Evolutionary conservation across 306 rosid species (phyloP), one percentile per base, ranked within the genome.

Genomic region (Corylus americana): DNA sequence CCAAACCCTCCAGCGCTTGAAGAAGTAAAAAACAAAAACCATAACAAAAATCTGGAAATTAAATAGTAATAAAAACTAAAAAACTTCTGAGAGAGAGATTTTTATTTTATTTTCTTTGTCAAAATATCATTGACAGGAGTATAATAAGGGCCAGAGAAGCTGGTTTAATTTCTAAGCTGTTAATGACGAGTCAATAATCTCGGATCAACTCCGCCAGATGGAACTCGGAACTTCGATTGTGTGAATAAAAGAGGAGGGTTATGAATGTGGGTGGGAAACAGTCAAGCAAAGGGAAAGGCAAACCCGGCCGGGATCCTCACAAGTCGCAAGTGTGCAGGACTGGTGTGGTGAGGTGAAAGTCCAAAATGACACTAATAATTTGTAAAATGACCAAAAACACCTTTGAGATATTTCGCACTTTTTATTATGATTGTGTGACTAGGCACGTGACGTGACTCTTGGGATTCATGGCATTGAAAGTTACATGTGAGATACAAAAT

Each of bases 331-430:
- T 66, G 44, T 12, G 45, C 42, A 39, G 14, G 44, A 27, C 22
- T 22, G 0, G 69, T 64, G 31, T 48, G 16, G 22, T 29, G 50
- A 63, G 14, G 35, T 39, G 18, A 58, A 39, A 10, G 68, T 55
- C 83, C 4, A 49, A 16, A 74, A 61, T 81, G 64, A 55, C 82
- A 67, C 31, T 12, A 4, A 0, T 39, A 5, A 0, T 22, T 68
- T 42, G 20, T 1, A n/a, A 35, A 11, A 55, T 57, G 66, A 54
- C 80, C 51, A 37, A 53, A 22, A 70, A 22, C 73, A 20, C 45
- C 27, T 11, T 11, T 18, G 3, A 72, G 71, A 85, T 85, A 76
- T 79, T 82, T 79, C 18, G 39, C 55, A 12, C 80, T 75, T 81
- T 81, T 75, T 68, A 22, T 22, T 25, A 25, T 12, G n/a, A 1